These are phyloP conservation scores for Phenoliferia sp. DNA, from an alignment of 1,284 basidiomycete species.

Conservation along the genomic window DNA sequence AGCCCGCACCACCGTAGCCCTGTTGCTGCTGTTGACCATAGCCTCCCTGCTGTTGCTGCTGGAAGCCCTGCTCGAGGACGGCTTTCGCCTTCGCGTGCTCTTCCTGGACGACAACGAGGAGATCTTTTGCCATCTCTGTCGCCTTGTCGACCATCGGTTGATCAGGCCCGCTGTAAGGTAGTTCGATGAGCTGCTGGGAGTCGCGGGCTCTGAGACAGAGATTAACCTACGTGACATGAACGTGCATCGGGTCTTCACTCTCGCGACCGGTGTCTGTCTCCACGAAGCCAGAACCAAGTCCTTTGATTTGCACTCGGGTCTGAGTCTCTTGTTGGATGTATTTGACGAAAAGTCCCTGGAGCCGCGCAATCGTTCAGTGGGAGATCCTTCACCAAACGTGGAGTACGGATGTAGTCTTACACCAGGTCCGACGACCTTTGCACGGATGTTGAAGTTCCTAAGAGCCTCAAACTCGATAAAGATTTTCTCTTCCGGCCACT, in stretches of 20 bases:
- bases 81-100: slow-evolving; percentile 72
- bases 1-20: background rate
- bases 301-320: slow-evolving; percentile 97
- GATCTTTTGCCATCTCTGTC: slow-evolving; percentile 80
- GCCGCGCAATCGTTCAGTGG: background rate
- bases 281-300: slow-evolving; percentile 87
- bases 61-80: slow-evolving; percentile 18
- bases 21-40: slow-evolving; percentile 6
- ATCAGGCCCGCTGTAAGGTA: slow-evolving; percentile 70
- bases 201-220: background rate
- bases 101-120: slow-evolving; percentile 73
- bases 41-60: slow-evolving; percentile 12
- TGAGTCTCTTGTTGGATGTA: slow-evolving; percentile 96
- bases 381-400: background rate
- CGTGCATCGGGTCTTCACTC: slow-evolving; percentile 86
- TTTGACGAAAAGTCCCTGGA: slow-evolving; percentile 91
- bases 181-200: background rate
- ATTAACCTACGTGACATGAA: slow-evolving; percentile 79
- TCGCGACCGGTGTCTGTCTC: slow-evolving; percentile 90
- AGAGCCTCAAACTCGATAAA: slow-evolving; percentile 81
- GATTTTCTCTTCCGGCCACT: slow-evolving; percentile 94
- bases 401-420: slow-evolving; percentile 47
- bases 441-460: slow-evolving; percentile 93
- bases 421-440: slow-evolving; percentile 92
- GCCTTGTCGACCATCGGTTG: slow-evolving; percentile 80